Base-by-base conservation (phyloP, 257 asterid species). In the Scutellaria baicalensis region DNA sequence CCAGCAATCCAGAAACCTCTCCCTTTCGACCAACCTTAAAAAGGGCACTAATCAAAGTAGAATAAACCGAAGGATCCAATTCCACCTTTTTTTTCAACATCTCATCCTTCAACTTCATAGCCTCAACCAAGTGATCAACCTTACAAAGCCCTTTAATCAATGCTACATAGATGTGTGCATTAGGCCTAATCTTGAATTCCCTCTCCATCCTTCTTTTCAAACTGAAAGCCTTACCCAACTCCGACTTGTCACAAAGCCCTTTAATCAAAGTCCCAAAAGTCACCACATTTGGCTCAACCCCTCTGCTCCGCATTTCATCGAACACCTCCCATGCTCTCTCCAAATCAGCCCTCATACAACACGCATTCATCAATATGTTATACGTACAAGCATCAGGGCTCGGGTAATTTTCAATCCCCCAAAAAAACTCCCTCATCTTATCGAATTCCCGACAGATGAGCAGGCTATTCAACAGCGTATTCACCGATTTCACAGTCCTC, bases 261-360 rank as follows among this genome's bases (percentile, higher is more conserved):
- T 81, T 84, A 69, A 87, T 85, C 80, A 91, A 42, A 71, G 95
- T 89, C 74, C 93, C 95, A 23, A 85, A 87, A 0, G 93, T 85
- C 49, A 86, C 84, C 73, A 82, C 88, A 80, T 86, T 82, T 2
- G 95, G 95, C 75, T 47, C 59, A 51, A 83, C 40, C 44, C 90
- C 84, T 79, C 84, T 80, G 12, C 23, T 78, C 11, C 36, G 79
- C 96, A 91, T 89, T 83, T 76, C 97, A 63, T 76, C 91, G 20
- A 84, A 89, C 86, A 84, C 50, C 4, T 79, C 23, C 79, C 83
- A 59, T 0, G 95, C 97, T 3, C 64, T 31, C 14, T 5, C 68
- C 62, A 87, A 61, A 78, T 84, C 84, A 0, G 80, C 78, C 71
- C 77, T 16, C 52, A 66, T 13, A 57, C 83, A 76, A 18, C 81